Base-by-base conservation (phyloP, 2,329 filamentous ascomycete species). In the Verticillium isaacii region DNA sequence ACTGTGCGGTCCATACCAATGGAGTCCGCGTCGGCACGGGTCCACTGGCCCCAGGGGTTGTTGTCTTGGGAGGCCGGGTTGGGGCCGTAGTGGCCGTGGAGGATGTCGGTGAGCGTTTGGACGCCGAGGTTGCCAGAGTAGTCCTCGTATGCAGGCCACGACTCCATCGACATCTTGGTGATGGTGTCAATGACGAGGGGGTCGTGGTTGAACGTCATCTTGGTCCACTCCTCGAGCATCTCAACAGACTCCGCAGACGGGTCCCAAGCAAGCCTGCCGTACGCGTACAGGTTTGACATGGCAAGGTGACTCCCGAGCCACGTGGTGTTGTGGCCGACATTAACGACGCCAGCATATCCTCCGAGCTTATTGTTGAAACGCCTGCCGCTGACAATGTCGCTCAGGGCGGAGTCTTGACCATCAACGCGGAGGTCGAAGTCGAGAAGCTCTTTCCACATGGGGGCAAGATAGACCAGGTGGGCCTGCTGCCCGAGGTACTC, bases 1-100 rank as follows among this genome's bases (percentile, higher is more conserved):
- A 89, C 84, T 0, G 89, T 91, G 12, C 89, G 82, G 67, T 91
- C 89, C 88, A 91, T 91, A 1, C 89, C 89, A 60, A 91, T 85
- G 5, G 77, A 78, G 23, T 75, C 66, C 0, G 71, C 69, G 63
- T 89, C 85, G 0, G 88, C 88, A 4, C 89, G 83, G 0, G 88
- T 90, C 87, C 89, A 91, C 69, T 90, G 88, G 11, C 89, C 88
- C 86, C 86, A 91, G 2, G 82, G 82, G 66, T 90, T 91, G 67
- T 80, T 79, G 65, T 91, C 89, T 68, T 88, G 85, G 0, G 84
- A 86, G 9, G 81, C 84, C 1, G 89, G 87, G 62, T 87, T 89
- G 0, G 89, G 87, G 0, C 89, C 89, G 68, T 84, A 89, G 73
- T 91, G 88, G 0, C 82, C 84, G 63, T 85, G 84, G 0, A 89